These are phyloP conservation scores for Fusarium ramigenum DNA, from an alignment of 2,329 filamentous ascomycete species.

Conservation along the genomic window DNA sequence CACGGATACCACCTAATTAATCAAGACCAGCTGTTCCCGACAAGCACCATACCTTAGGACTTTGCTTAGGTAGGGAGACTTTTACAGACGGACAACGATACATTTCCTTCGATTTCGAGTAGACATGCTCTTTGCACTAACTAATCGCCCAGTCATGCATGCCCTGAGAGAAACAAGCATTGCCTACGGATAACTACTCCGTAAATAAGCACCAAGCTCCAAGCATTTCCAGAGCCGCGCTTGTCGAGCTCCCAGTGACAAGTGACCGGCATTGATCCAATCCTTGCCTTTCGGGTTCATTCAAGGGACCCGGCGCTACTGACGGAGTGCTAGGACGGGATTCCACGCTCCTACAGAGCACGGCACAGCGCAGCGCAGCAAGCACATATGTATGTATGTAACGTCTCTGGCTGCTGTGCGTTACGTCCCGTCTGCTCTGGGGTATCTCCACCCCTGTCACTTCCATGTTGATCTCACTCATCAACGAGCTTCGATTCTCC, in stretches of 20 bases:
- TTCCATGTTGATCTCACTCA: slow-evolving; percentile 22
- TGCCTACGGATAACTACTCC: background rate
- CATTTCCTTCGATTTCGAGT: background rate
- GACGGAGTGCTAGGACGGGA: background rate
- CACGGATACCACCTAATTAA: background rate
- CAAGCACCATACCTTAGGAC: background rate
- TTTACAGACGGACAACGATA: background rate
- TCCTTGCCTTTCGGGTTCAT: slow-evolving; percentile 17
- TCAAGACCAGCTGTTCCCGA: background rate
- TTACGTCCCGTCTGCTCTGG: slow-evolving; percentile 12
- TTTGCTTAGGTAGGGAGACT: background rate
- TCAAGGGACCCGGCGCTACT: slow-evolving; percentile 8
- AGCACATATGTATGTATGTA: background rate
- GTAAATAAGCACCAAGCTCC: background rate
- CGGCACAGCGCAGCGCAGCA: slow-evolving; percentile 12
- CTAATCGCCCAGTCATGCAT: background rate
- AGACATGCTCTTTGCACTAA: background rate
- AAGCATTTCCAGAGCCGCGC: slow-evolving; percentile 34
- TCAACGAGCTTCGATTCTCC: slow-evolving; percentile 23
- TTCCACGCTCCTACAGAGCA: slow-evolving; percentile 6
- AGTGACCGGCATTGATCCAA: slow-evolving; percentile 29
- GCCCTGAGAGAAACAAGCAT: background rate
- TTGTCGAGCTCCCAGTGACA: slow-evolving; percentile 32
- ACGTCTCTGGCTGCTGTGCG: background rate
- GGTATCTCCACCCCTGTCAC: slow-evolving; percentile 15